Base-by-base conservation (phyloP, 2,329 filamentous ascomycete species). In the Trichoderma afroharzianum region DNA sequence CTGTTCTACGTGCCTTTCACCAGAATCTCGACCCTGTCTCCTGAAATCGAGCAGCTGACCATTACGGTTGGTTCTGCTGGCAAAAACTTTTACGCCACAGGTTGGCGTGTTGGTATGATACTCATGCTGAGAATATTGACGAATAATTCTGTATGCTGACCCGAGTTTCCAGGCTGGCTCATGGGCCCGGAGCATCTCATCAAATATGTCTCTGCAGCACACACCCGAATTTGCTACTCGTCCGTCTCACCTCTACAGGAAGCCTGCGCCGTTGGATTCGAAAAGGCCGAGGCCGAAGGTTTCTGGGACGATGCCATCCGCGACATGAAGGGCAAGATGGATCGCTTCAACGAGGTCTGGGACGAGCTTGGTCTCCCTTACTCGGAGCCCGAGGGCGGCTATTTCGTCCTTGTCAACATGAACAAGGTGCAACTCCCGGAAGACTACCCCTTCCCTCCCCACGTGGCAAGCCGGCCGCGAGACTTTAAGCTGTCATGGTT, bases 401-500 rank as follows among this genome's bases (percentile, higher is more conserved):
- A 99, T 85, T 99, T 99, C 79, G 93, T 99, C 50, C 89, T 99
- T 68, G 96, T 93, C 74, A 99, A 99, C 84, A 91, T 98, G 86
- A 86, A 89, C 71, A 95, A 95, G 79, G 93, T 99, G 71, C 90
- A 92, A 79, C 80, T 99, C 6, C 96, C 96, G 0, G 87, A 87
- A 5, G 90, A 91, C 79, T 99, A 98, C 81, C 88, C 91, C 0
- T 98, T 98, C 85, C 96, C 96, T 32, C 86, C 91, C 1, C 94
- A 98, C 79, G 95, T 99, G 43, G 93, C 92, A 15, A 90, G 87
- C 78, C 89, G 96, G 2, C 94, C 96, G 28, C 87, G 96, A 33
- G 96, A 99, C 81, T 99, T 98, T 84, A 93, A 97, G 85, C 88
- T 99, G 61, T 90, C 91, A 43, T 99, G 95, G 95, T 98, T 98